Evolutionary conservation across 148 eudicot species (phyloP), one percentile per base, ranked within the genome.

Genomic region (Nyssa sinensis): DNA sequence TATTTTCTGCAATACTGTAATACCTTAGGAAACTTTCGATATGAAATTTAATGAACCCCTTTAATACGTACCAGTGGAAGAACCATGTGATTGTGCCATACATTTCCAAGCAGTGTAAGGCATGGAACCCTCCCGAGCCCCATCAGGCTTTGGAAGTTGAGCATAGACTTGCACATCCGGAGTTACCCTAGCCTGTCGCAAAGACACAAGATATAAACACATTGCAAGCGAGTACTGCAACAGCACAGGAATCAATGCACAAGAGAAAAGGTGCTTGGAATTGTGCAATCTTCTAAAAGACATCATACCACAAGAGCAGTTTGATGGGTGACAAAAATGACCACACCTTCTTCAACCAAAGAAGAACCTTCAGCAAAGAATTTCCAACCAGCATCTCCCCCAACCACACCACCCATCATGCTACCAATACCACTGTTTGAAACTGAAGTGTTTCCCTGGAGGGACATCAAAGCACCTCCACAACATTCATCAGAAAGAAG

Each of bases 71-170:
- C 98, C 97, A 80, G 81, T 64, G 23, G 87, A 76, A 74, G 92
- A 83, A 77, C 73, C 77, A 39, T 74, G 83, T 65, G 85, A 75
- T 59, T 80, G 88, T 60, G 86, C 75, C 78, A 88, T 86, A 70
- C 86, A 88, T 86, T 88, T 94, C 98, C 98, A 94, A 44, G 98
- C 90, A 77, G 97, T 90, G 81, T 92, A 94, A 53, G 98, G 98
- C 92, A 94, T 90, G 65, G 97, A 84, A 77, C 98, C 98, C 71
- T 94, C 97, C 71, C 97, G 83, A 19, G 88, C 86, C 11, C 97
- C 98, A 74, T 90, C 93, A 74, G 97, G 98, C 76, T 76, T 91
- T n/a, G 88, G 80, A 82, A 94, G 84, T 70, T 84, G 87, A 53
- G 90, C 88, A 71, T 86, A 92, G 74, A 86, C 83, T 70, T 87